A percentile compares a stretch with the other conserved stretches of the same genome.
These are phyloP conservation scores for Pichia sp. DNA, from an alignment of 1,139 yeast species.

Conservation along the genomic window DNA sequence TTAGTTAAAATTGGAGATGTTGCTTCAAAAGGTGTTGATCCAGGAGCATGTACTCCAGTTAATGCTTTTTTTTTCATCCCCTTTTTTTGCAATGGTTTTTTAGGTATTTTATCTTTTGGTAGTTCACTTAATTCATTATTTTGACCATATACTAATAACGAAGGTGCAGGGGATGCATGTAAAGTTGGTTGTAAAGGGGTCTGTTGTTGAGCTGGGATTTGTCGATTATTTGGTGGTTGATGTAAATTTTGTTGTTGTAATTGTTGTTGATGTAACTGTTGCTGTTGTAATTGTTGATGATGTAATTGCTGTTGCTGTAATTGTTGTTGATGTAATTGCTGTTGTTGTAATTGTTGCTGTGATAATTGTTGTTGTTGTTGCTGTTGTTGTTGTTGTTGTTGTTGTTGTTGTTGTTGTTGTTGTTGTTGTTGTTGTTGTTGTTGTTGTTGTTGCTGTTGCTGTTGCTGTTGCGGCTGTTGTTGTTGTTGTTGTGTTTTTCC, in stretches of 20 bases:
- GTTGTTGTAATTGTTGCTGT: slow-evolving; percentile 4
- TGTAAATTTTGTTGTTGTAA: background rate
- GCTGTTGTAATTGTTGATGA: background rate
- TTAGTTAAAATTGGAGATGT: background rate
- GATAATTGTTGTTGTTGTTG: slow-evolving; percentile 1
- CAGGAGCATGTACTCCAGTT: slow-evolving; percentile 5
- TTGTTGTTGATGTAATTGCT: background rate
- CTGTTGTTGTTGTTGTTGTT: slow-evolving; percentile 17
- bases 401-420: slow-evolving; percentile 17
- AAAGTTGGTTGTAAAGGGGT: background rate
- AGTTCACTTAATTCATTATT: background rate
- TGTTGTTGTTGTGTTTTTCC: slow-evolving; percentile 19
- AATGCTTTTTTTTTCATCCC: slow-evolving; percentile 15
- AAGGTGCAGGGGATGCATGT: too few species aligned
- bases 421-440: slow-evolving; percentile 21
- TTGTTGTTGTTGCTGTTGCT: slow-evolving; percentile 21
- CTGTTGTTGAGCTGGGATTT: too few species aligned
- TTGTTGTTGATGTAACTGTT: background rate
- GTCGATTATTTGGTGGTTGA: background rate
- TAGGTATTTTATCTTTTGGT: slow-evolving; percentile 11
- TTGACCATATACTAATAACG: too few species aligned
- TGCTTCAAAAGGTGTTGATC: background rate
- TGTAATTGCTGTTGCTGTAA: background rate
- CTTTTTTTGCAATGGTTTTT: slow-evolving; percentile 12
- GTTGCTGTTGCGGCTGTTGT: slow-evolving; percentile 19